A percentile compares a stretch with the other conserved stretches of the same genome.
phyloP scores from a whole-genome alignment of 805 yeast genomes.

The Spathaspora sp. region DNA sequence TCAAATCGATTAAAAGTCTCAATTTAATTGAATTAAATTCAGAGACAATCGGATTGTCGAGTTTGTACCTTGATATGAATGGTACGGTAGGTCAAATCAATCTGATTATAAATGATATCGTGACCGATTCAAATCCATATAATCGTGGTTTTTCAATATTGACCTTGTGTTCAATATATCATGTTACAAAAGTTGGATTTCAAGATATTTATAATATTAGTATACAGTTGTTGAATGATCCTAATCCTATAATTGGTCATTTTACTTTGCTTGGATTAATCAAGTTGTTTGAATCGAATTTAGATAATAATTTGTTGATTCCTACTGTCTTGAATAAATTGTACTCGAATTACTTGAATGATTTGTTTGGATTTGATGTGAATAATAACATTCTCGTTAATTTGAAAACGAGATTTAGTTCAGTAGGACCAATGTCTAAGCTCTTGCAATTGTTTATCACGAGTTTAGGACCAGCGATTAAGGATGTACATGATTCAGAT shows the following conservation, averaged over 20 bases:
- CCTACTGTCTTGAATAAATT: slow-evolving; percentile 33
- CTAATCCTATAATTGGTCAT: slow-evolving; percentile 80
- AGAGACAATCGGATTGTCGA: slow-evolving; percentile 53
- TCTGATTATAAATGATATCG: slow-evolving; percentile 53
- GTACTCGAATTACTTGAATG: slow-evolving; percentile 29
- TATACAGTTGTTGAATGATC: slow-evolving; percentile 63
- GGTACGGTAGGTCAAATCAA: slow-evolving; percentile 21
- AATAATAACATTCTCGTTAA: slow-evolving; percentile 29
- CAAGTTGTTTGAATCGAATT: slow-evolving; percentile 52
- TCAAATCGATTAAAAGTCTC: slow-evolving; percentile 37
- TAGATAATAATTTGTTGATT: slow-evolving; percentile 41
- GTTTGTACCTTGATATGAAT: slow-evolving; percentile 16
- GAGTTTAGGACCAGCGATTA: slow-evolving; percentile 35
- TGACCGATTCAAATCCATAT: slow-evolving; percentile 60
- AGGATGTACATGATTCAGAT: slow-evolving; percentile 16
- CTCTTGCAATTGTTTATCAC: slow-evolving; percentile 30
- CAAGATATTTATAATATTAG: slow-evolving; percentile 51
- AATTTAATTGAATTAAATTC: slow-evolving; percentile 47
- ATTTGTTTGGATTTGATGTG: slow-evolving; percentile 36
- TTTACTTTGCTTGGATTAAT: slow-evolving; percentile 64
- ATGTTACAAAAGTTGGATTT: slow-evolving; percentile 25
- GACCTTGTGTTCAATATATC: slow-evolving; percentile 27
- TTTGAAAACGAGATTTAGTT: slow-evolving; percentile 28
- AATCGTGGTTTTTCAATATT: slow-evolving; percentile 45
- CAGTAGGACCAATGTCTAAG: slow-evolving; percentile 19